phyloP scores from a whole-genome alignment of 805 yeast species.

The Yamadazyma tumulicola region DNA sequence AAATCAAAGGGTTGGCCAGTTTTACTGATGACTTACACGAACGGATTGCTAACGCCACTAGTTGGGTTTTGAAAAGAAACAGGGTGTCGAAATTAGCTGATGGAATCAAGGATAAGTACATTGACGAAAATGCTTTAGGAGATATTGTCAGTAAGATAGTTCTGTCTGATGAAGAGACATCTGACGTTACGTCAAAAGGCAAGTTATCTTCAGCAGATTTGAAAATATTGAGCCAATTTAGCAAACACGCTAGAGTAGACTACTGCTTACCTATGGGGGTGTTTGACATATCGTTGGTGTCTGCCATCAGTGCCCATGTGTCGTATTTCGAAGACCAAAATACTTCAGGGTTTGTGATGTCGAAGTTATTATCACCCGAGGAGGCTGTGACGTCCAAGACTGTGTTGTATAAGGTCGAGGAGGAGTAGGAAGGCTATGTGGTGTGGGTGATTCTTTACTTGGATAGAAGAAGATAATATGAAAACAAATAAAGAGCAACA shows the following conservation, averaged over 20 bases:
- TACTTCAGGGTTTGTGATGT: conserved; percentile 73
- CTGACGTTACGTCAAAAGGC: conserved; percentile 12
- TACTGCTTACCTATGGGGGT: conserved; percentile 74
- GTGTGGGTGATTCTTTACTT: no score
- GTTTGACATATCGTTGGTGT: conserved; percentile 72
- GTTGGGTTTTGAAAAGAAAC: conserved; percentile 27
- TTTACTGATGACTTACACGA: conserved; percentile 38
- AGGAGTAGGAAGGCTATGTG: not conserved
- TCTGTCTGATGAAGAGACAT: conserved; percentile 16
- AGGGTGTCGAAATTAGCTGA: conserved; percentile 7
- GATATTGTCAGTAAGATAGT: conserved; percentile 34
- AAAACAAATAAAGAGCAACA: no score
- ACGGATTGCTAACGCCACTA: conserved; percentile 30
- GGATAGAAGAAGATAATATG: no score
- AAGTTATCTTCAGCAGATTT: conserved; percentile 27
- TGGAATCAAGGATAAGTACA: conserved; percentile 14
- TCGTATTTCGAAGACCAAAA: conserved; percentile 85
- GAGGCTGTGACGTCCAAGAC: conserved; percentile 23
- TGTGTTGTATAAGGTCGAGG: conserved; percentile 24
- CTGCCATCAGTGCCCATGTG: conserved; percentile 85
- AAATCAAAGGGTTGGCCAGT: conserved; percentile 39
- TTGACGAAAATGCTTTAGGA: conserved; percentile 37
- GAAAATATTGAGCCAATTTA: conserved; percentile 43
- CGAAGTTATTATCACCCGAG: conserved; percentile 44
- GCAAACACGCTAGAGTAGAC: conserved; percentile 77